These are phyloP conservation scores for Rostrohypoxylon terebratum DNA, from an alignment of 495 filamentous ascomycete species.

Conservation along the genomic window DNA sequence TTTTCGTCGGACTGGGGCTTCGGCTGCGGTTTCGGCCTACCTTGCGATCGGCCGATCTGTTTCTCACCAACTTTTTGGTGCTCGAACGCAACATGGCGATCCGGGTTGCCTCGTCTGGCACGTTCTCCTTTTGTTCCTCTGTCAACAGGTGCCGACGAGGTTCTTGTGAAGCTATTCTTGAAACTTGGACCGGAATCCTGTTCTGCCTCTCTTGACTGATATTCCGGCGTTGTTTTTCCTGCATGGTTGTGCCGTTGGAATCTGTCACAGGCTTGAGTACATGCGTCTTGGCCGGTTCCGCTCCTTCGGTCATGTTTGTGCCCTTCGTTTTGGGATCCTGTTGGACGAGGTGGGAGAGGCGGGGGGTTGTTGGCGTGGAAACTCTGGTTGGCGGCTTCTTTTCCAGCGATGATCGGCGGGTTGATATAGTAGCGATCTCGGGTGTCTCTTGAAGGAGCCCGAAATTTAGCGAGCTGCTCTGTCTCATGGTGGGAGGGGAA, in stretches of 20 bases:
- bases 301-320: neutral
- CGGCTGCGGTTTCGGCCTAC: slow-evolving; percentile 18
- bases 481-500: slow-evolving; percentile 53
- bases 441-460: slow-evolving; percentile 42
- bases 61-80: slow-evolving; percentile 32
- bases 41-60: slow-evolving; percentile 29
- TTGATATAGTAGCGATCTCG: slow-evolving; percentile 43
- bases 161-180: slow-evolving; percentile 10
- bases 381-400: slow-evolving; percentile 38
- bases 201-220: slow-evolving; percentile 11
- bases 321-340: slow-evolving; percentile 24
- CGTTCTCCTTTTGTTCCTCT: slow-evolving; percentile 24
- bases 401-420: slow-evolving; percentile 20
- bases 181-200: neutral
- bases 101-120: slow-evolving; percentile 37
- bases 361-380: slow-evolving; percentile 30
- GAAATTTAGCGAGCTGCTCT: slow-evolving; percentile 54
- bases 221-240: slow-evolving; percentile 12
- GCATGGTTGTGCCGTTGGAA: slow-evolving; percentile 3
- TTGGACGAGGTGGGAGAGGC: slow-evolving; percentile 23
- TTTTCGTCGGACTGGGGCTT: slow-evolving; percentile 34
- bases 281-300: slow-evolving; percentile 11
- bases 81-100: slow-evolving; percentile 41
- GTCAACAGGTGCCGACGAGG: slow-evolving; percentile 13
- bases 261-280: neutral